These are phyloP conservation scores for Baudoinia panamericana DNA, from an alignment of 495 filamentous ascomycete species.

Conservation along the genomic window DNA sequence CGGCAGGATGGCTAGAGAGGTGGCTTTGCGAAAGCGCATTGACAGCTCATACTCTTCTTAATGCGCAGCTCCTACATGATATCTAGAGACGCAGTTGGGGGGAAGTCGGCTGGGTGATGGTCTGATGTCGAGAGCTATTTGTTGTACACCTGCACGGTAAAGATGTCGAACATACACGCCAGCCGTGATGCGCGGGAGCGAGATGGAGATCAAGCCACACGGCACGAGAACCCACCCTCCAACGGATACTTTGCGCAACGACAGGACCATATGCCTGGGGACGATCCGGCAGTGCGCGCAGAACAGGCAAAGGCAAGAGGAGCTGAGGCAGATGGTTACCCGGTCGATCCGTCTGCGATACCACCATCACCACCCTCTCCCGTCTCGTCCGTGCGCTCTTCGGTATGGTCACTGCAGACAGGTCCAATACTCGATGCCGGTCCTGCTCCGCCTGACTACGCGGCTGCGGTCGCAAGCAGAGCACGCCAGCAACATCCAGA, in stretches of 20 bases:
- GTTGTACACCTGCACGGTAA: no score
- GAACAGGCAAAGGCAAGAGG: slow-evolving; percentile 13
- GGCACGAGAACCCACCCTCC: no score
- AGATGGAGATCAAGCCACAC: no score
- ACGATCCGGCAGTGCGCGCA: slow-evolving; percentile 4
- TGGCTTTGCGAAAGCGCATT: no score
- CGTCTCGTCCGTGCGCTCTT: neutral
- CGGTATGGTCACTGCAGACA: slow-evolving; percentile 1
- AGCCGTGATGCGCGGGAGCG: no score
- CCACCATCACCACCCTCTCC: slow-evolving; percentile 4
- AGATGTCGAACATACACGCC: no score
- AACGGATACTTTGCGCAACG: slow-evolving; percentile 10
- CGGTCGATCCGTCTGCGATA: neutral
- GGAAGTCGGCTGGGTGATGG: no score
- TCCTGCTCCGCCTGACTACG: slow-evolving; percentile 10
- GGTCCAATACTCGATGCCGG: slow-evolving; percentile 6
- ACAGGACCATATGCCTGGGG: slow-evolving; percentile 7
- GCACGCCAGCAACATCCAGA: neutral
- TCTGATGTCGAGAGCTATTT: no score
- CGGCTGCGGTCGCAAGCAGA: slow-evolving; percentile 2
- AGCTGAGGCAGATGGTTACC: slow-evolving; percentile 1
- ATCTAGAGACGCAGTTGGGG: no score
- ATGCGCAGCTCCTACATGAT: no score
- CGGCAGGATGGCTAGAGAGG: no score
- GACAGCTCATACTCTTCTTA: no score